A percentile compares a stretch with the other conserved stretches of the same genome.
These are phyloP conservation scores for Dictyostelium capitatum DNA, from an alignment of 78 protist genomes.

Conservation along the genomic window DNA sequence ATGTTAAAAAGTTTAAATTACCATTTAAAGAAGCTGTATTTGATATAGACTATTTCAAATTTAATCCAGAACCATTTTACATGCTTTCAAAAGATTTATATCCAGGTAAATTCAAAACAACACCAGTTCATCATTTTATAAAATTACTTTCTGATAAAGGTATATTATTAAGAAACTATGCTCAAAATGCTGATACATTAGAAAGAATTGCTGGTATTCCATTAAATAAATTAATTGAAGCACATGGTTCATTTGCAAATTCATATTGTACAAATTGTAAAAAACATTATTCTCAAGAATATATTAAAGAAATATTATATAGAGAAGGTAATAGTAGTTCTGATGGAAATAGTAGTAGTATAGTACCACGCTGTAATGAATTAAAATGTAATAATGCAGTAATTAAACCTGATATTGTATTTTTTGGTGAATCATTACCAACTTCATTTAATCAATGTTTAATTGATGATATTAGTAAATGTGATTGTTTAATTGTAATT, in stretches of 20 bases:
- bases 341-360: not conserved
- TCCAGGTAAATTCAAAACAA: conserved; percentile 88
- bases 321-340: no score
- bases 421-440: conserved; percentile 93
- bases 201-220: conserved; percentile 89
- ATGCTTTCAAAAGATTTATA: conserved; percentile 89
- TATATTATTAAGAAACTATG: conserved; percentile 89
- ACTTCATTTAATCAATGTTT: conserved; percentile 32
- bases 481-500: conserved; percentile 89
- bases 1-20: conserved; percentile 85
- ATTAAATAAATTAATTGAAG: conserved; percentile 80
- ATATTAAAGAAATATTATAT: conserved; percentile 39
- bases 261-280: conserved; percentile 74
- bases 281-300: conserved; percentile 1
- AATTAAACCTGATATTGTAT: conserved; percentile 91
- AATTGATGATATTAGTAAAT: conserved; percentile 58
- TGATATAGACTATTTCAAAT: conserved; percentile 71
- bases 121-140: conserved; percentile 91
- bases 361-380: not conserved
- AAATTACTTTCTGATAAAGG: conserved; percentile 83
- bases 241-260: conserved; percentile 91
- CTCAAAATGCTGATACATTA: conserved; percentile 97
- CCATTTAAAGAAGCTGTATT: conserved; percentile 92
- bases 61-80: conserved; percentile 91
- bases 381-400: not conserved